phyloP scores from a whole-genome alignment of 306 rosid genomes.

The Vachellia pachyceras region DNA sequence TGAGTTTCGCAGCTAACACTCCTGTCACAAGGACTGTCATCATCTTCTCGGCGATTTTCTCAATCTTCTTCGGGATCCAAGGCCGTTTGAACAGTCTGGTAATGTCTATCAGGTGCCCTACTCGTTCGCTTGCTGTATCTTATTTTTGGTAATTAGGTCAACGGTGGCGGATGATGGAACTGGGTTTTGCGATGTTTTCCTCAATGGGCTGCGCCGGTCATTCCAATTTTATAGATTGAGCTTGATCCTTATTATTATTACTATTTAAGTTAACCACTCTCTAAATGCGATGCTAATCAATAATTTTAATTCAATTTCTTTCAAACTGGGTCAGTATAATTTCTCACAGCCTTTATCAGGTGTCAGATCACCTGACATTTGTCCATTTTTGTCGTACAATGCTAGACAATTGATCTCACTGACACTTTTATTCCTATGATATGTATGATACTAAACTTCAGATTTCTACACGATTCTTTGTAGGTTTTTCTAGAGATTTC shows the following conservation, averaged over 20 bases:
- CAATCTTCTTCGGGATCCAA: conserved; percentile 91
- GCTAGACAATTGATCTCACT: conserved; percentile 21
- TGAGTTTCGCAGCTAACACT: conserved; percentile 78
- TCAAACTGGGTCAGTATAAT: background rate
- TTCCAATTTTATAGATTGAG: conserved; percentile 16
- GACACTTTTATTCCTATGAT: background rate
- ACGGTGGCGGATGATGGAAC: conserved; percentile 7
- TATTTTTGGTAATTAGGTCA: background rate
- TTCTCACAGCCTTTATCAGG: conserved; percentile 4
- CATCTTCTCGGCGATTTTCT: conserved; percentile 70
- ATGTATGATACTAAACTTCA: conserved; percentile 16
- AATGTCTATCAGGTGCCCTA: conserved; percentile 74
- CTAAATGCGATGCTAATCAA: background rate
- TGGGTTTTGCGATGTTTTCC: conserved; percentile 26
- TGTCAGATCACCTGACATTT: conserved; percentile 18
- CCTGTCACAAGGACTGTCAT: conserved; percentile 82
- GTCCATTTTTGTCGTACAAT: background rate
- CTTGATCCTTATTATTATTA: conserved; percentile 19
- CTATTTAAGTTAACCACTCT: background rate
- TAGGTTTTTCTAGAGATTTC: conserved; percentile 25
- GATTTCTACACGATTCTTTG: conserved; percentile 24
- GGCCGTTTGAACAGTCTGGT: conserved; percentile 83
- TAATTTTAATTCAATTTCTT: conserved; percentile 32
- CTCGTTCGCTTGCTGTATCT: conserved; percentile 9
- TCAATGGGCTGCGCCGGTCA: conserved; percentile 16